Percentiles rank a stretch among this genome's conserved stretches.
Conservation (phyloP, 1,284 basidiomycete genomes). For the Trichosporon sp. region DNA sequence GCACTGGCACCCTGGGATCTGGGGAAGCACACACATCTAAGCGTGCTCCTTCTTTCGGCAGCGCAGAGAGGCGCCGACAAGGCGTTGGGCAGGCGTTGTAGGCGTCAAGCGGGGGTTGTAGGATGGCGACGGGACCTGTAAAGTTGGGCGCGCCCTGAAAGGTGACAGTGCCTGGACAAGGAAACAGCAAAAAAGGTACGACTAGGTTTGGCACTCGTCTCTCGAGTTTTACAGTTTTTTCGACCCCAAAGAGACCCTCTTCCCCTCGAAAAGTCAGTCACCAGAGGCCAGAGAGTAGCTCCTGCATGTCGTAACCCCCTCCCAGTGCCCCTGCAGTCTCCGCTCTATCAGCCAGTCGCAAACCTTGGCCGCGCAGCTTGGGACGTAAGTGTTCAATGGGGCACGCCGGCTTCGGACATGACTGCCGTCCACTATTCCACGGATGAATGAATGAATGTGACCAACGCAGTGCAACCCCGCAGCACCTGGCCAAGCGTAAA, state of each 20-base stretch:
- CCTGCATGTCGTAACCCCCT: not conserved
- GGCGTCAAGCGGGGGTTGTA: too few relatives aligned
- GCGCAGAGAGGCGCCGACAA: not conserved
- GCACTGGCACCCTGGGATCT: not conserved
- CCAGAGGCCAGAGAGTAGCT: not conserved
- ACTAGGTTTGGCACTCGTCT: not conserved
- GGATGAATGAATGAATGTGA: not conserved
- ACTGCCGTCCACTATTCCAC: too few relatives aligned
- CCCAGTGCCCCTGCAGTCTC: not conserved
- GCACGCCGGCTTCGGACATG: not conserved
- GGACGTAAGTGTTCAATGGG: not conserved
- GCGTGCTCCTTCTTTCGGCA: not conserved
- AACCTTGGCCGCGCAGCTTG: too few relatives aligned
- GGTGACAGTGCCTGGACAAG: conserved; percentile 9
- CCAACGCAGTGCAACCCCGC: not conserved
- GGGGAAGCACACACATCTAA: not conserved
- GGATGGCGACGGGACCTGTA: conserved; percentile 15
- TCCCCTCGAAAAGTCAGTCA: conserved; percentile 5
- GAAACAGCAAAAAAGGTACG: not conserved
- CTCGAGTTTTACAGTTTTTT: conserved; percentile 6
- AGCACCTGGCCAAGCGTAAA: not conserved
- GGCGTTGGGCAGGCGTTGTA: too few relatives aligned
- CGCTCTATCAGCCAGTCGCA: not conserved
- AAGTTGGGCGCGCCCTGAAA: conserved; percentile 13
- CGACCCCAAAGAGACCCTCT: not conserved